phyloP scores from a whole-genome alignment of 345 rosid species.

The Eucalyptus cloeziana region DNA sequence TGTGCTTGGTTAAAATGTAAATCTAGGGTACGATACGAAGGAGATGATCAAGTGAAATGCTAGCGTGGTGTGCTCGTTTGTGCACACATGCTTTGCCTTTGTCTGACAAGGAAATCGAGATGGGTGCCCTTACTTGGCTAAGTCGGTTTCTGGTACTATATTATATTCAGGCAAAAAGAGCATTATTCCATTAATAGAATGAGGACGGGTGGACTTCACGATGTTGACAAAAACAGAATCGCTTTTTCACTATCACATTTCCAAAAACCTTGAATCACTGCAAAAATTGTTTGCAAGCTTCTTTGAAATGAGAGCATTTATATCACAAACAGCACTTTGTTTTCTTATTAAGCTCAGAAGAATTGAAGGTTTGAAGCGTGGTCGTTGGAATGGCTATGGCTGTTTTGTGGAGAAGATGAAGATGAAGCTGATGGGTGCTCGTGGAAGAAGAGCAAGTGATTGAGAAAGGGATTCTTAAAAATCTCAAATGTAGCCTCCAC shows the following conservation, averaged over 20 bases:
- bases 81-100: neutral
- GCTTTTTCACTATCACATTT: neutral
- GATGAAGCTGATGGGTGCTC: neutral
- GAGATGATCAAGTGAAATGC: too few relatives aligned
- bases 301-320: neutral
- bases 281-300: neutral
- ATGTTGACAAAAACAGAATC: neutral
- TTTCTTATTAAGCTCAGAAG: neutral
- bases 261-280: neutral
- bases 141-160: neutral
- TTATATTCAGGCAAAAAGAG: neutral
- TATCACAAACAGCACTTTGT: neutral
- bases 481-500: neutral
- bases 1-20: neutral
- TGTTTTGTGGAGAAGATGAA: neutral
- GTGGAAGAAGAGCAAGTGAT: neutral
- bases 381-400: neutral
- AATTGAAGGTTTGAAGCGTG: neutral
- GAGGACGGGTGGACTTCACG: neutral
- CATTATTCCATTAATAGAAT: neutral
- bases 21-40: too few relatives aligned
- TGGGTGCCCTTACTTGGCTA: neutral
- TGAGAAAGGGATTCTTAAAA: neutral
- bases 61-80: neutral
- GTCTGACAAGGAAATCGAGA: neutral